Evolutionary conservation across 2,329 filamentous ascomycete species (phyloP).

Genomic region (Leptosphaerulina australis): DNA sequence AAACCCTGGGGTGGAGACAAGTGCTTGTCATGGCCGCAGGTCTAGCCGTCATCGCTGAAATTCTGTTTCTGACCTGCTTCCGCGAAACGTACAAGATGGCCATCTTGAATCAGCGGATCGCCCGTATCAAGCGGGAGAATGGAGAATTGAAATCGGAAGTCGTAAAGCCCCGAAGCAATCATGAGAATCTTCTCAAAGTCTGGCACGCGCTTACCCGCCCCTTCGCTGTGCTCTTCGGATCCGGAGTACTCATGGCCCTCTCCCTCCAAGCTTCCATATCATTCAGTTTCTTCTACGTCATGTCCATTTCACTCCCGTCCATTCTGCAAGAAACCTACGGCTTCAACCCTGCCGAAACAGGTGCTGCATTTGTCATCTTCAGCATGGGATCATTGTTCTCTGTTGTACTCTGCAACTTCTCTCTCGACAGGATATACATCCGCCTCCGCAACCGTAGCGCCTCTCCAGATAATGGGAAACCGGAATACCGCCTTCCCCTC

Average conservation of each 20-base stretch:
- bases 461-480: slow-evolving; percentile 52
- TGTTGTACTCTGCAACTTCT: slow-evolving; percentile 58
- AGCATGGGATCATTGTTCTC: slow-evolving; percentile 59
- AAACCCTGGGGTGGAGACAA: slow-evolving; percentile 61
- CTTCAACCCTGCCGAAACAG: slow-evolving; percentile 58
- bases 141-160: slow-evolving; percentile 15
- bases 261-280: slow-evolving; percentile 51
- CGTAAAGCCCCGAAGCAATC: slow-evolving; percentile 19
- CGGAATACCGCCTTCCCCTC: slow-evolving; percentile 63
- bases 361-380: slow-evolving; percentile 61
- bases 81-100: slow-evolving; percentile 66
- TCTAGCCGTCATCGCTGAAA: slow-evolving; percentile 57
- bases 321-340: slow-evolving; percentile 51
- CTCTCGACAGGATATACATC: slow-evolving; percentile 62
- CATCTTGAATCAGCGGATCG: slow-evolving; percentile 52
- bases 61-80: slow-evolving; percentile 59
- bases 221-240: slow-evolving; percentile 53
- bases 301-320: slow-evolving; percentile 54
- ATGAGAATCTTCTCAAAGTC: slow-evolving; percentile 35
- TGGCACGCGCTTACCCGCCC: slow-evolving; percentile 52
- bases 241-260: slow-evolving; percentile 61
- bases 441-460: slow-evolving; percentile 50
- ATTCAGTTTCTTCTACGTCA: slow-evolving; percentile 56
- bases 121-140: slow-evolving; percentile 26
- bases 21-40: slow-evolving; percentile 59